Evolutionary conservation across 2,329 filamentous ascomycete species (phyloP), one percentile per base, ranked within the genome.

Genomic region (Cordyceps farinosa): DNA sequence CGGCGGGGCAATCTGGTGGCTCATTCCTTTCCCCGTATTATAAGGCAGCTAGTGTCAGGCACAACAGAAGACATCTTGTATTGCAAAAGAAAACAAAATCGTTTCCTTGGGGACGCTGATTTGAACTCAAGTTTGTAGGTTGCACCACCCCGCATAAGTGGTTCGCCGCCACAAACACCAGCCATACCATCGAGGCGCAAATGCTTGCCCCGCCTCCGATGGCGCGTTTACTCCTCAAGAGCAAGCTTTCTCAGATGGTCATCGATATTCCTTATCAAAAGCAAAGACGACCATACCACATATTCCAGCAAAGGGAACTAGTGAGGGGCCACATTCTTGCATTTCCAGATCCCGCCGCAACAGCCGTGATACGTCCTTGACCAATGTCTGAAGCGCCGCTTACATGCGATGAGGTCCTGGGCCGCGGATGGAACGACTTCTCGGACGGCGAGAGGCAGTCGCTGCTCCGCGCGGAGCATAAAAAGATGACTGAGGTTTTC

Each of bases 381-480:
- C 22, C 42, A 42, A 61, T 61, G 58, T 11, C 58, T 3, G 58
- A 54, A 38, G 58, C 44, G n/a, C 61, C 61, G 11, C 61, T 63
- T 45, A 63, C 61, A 30, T 57, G 61, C 53, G 34, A 57, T 17
- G 53, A 63, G 53, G 61, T 56, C 27, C 53, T 57, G 9, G 54
- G 22, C n/a, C 52, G 47, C 3, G 61, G 61, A 8, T 63, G 61
- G 61, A 36, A 56, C 30, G 61, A 57, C 34, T 57, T 63, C 11
- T 56, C 45, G 27, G 52, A 44, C 22, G 22, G 45, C 45, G 61
- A 63, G 45, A 56, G 27, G 45, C 42, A 47, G 13, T 48, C 45
- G 32, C 53, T 63, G 30, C 40, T 63, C n/a, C 52, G 45, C 4
- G 30, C 52, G n/a, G 61, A 63, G 36, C 52, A 45, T 17, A 56